Evolutionary conservation across 495 filamentous ascomycete species (phyloP).

Genomic region (Thermochaetoides thermophila): DNA sequence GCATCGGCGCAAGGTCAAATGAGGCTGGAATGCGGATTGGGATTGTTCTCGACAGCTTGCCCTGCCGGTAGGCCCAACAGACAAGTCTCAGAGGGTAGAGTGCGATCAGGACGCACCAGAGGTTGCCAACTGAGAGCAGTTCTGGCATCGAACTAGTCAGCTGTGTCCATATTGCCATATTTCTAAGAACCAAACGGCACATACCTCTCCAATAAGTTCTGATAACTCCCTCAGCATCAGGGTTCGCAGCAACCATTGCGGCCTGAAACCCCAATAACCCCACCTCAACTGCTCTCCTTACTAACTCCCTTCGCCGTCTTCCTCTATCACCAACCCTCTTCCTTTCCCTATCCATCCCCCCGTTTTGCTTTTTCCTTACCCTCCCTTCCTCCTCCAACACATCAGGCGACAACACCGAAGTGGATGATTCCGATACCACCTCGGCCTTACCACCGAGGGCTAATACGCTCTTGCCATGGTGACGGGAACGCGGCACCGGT

Average conservation of each 20-base stretch:
- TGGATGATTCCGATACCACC: constrained; percentile 38
- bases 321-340: constrained; percentile 18
- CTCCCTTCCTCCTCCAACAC: constrained; percentile 41
- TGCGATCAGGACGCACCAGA: constrained; percentile 14
- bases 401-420: constrained; percentile 45
- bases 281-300: constrained; percentile 29
- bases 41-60: constrained; percentile 21
- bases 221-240: no score
- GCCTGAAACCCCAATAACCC: constrained; percentile 30
- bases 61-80: constrained; percentile 25
- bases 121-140: constrained; percentile 11
- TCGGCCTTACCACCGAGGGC: no score
- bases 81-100: constrained; percentile 34
- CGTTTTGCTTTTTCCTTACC: no score
- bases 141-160: constrained; percentile 13
- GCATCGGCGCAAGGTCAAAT: constrained; percentile 82
- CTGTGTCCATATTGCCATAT: no score
- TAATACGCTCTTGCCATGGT: no score
- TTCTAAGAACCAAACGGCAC: no score
- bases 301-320: constrained; percentile 29
- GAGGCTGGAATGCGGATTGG: constrained; percentile 44
- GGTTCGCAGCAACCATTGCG: constrained; percentile 16
- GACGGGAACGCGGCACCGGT: constrained; percentile 54
- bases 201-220: constrained; percentile 25
- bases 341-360: constrained; percentile 13